Base-by-base conservation (phyloP, 257 asterid species). In the Coffea canephora region DNA sequence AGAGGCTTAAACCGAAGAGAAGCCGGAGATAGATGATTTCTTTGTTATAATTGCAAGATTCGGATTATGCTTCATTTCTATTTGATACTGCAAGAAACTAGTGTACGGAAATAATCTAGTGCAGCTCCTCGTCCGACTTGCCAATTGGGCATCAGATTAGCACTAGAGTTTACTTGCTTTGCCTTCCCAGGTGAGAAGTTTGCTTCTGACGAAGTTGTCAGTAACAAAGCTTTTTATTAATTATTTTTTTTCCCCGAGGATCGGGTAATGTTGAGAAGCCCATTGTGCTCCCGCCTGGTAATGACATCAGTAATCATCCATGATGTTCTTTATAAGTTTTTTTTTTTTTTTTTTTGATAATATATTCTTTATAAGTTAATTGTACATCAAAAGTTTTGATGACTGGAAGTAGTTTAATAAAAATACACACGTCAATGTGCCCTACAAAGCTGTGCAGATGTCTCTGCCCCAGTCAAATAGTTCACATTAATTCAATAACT, bases 1-100 rank as follows among this genome's bases (percentile, higher is more conserved):
- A 89, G 88, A 92, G 97, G 84, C 88, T 96, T 46, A 89, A 90
- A 78, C 91, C 89, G 3, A 86, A 82, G 85, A 86, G 83, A 87
- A 88, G 77, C 80, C 81, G 86, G 84, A 82, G 90, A 85, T 91
- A 85, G 87, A 34, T 50, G 25, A 31, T 75, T 75, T 7, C 43
- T 46, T 18, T 41, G 52, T 54, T 19, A 49, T 16, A 65, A 50
- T 65, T 21, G 25, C 48, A 49, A 77, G 25, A 69, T 78, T 36
- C 5, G 57, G 11, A 50, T 15, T 78, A 43, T 43, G 18, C 46
- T 52, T 49, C 39, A 8, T 25, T 55, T 39, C 66, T 10, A 5
- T 49, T 50, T 8, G 1, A 48, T 25, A n/a, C 18, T 25, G 49
- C 23, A 62, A 76, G 62, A 55, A 46, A 48, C 49, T 76, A 67